Base-by-base conservation (phyloP, 768 basidiomycete species). In the Chalciporus pseudorubinellus region DNA sequence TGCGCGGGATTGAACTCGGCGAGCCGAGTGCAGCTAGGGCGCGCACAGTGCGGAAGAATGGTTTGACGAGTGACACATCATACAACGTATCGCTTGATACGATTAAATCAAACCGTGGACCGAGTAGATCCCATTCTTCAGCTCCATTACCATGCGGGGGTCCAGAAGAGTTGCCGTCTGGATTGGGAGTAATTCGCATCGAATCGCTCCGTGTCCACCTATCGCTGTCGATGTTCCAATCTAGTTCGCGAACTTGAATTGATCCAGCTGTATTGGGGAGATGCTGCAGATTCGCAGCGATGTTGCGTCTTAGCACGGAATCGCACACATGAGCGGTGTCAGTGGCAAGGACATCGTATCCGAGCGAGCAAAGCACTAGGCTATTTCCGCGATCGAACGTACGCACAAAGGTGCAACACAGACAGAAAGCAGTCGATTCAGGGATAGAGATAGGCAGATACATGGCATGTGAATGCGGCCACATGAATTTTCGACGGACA, bases 31-130 rank as follows among this genome's bases (percentile, higher is more conserved):
- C 65, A 62, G 76, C 78, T 18, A 91, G 70, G 20, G 73, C 71
- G 34, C 77, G 77, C 5, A 93, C 67, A 16, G 90, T 82, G 48
- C 81, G 78, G 21, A 93, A 77, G 44, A 95, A 81, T 0, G 89
- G 92, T 14, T 74, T 62, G 29, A 85, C 68, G 41, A 94, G 83
- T 4, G 77, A 70, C 3, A 74, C 60, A 22, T 74, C 65, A 66
- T 93, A 95, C 34, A 94, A 71, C 0, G 93, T 95, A 68, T 95
- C 93, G 46, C 92, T 85, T 11, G 90, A 82, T 46, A 88, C 66
- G 57, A 97, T 84, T 59, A 92, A 74, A 68, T 91, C 84, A 72
- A 86, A 88, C 1, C 83, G 84, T 8, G 84, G 80, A 16, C 58
- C 57, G 13, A 82, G 72, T 39, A 59, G 39, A 33, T 57, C 43